Percentiles rank a stretch among this genome's conserved stretches.
phyloP scores from a whole-genome alignment of 306 rosid genomes.

The Pyrus betulifolia region DNA sequence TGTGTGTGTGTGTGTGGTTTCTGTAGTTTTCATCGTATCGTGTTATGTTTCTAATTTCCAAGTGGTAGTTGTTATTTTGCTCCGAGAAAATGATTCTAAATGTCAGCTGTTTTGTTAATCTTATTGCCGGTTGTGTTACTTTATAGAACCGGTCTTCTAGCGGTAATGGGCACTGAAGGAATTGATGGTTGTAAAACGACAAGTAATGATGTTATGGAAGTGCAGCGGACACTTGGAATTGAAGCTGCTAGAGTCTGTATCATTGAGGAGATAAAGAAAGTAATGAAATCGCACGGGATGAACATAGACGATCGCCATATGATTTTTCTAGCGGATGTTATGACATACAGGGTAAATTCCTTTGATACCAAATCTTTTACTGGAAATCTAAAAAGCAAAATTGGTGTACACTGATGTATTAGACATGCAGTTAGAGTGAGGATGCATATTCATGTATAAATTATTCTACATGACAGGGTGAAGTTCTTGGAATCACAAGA shows the following conservation, averaged over 20 bases:
- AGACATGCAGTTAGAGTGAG: background rate
- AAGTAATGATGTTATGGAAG: conserved; percentile 79
- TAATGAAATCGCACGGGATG: conserved; percentile 78
- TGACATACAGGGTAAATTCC: conserved; percentile 70
- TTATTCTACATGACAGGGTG: conserved; percentile 49
- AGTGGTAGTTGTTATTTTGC: background rate
- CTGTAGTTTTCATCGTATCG: background rate
- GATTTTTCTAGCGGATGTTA: conserved; percentile 92
- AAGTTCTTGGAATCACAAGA: conserved; percentile 89
- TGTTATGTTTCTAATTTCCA: background rate
- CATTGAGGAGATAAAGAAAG: conserved; percentile 65
- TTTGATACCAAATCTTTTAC: background rate
- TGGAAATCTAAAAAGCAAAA: background rate
- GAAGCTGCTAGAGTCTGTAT: conserved; percentile 88
- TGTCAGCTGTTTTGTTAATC: background rate
- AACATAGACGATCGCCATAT: conserved; percentile 86
- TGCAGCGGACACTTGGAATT: conserved; percentile 64
- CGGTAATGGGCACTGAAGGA: conserved; percentile 80
- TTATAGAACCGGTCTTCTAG: conserved; percentile 62
- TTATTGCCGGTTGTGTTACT: background rate
- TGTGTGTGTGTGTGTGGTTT: background rate
- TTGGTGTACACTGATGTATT: conserved; percentile 1
- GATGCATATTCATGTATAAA: background rate
- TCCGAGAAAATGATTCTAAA: background rate
- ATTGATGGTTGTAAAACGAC: conserved; percentile 60